Evolutionary conservation across 1,284 basidiomycete genomes (phyloP), one percentile per base, ranked within the genome.

Genomic region (Papiliotrema fonsecae): DNA sequence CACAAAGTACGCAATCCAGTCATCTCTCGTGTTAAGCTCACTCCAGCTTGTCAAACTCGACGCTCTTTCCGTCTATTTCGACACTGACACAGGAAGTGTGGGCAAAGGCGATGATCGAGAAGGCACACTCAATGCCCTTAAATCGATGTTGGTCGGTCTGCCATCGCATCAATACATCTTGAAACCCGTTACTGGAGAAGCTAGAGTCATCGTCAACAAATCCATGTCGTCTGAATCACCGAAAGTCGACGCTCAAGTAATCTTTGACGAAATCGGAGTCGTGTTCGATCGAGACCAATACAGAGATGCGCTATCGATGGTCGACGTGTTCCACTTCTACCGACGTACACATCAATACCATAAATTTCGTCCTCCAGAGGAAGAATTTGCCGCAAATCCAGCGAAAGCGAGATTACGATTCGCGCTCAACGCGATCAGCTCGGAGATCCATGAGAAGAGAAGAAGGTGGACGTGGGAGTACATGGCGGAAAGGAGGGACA

Each of bases 301-400:
- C 70, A 83, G 91, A 40, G 92, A 98, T 71, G 84, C 82, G 13
- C 88, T 99, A 55, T 94, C 89, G 19, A 82, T 98, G 45, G 78
- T 93, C 53, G 94, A 99, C 70, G 90, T 97, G 79, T 97, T 97
- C 75, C 94, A 98, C 69, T 88, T 98, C 57, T 97, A 94, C 74
- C 81, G 85, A 41, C 84, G 96, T 47, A 88, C 89, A 58, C 86
- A 87, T 54, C 75, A 97, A 83, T 96, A 96, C 74, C 84, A 82
- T 56, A 85, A 83, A 70, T 89, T 84, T 71, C 81, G 85, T 24
- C 87, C 89, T 0, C 69, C 76, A 35, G 78, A 81, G 16, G 76
- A 79, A 26, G 82, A 86, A 46, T 79, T 88, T 52, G 67, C 77
- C 26, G 68, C 75, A 42, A 91, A 88, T 67, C 77, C 78, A 5